Percentiles rank a stretch among this genome's conserved stretches.
These are phyloP conservation scores for Stephanodiscus triporus DNA, from an alignment of 108 stramenopile species.

Conservation along the genomic window DNA sequence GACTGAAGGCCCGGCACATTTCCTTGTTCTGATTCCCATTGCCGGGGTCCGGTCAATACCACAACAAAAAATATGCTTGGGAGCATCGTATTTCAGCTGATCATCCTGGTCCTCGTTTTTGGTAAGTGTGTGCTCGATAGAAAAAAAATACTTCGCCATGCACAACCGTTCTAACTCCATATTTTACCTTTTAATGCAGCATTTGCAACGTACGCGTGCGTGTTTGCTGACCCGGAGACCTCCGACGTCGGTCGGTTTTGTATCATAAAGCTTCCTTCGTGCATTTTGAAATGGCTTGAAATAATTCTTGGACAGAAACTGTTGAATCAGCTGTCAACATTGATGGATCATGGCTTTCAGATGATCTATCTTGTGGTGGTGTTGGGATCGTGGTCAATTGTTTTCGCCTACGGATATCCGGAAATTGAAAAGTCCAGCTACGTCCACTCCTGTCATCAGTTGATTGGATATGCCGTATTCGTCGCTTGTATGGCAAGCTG, in stretches of 20 bases:
- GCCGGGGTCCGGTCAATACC: too few relatives aligned
- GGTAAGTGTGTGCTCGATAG: background rate
- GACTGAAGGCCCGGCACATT: too few relatives aligned
- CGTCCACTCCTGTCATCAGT: conserved; percentile 62
- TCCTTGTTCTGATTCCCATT: too few relatives aligned
- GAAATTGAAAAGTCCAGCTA: conserved; percentile 56
- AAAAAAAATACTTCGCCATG: background rate
- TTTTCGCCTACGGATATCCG: conserved; percentile 72
- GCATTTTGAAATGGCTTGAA: conserved; percentile 9
- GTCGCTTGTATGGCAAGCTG: conserved; percentile 68
- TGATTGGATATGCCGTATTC: conserved; percentile 73
- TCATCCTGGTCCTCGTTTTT: background rate
- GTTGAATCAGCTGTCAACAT: conserved; percentile 1
- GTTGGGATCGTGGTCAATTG: conserved; percentile 73
- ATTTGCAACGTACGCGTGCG: conserved; percentile 30
- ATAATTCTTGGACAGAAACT: conserved; percentile 18
- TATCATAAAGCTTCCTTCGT: conserved; percentile 23
- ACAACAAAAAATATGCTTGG: background rate
- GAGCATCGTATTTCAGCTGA: background rate
- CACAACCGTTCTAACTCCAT: background rate
- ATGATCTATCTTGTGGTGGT: conserved; percentile 60
- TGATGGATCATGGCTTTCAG: conserved; percentile 36
- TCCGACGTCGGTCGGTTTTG: conserved; percentile 26
- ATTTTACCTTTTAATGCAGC: conserved; percentile 1
- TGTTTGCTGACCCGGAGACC: conserved; percentile 39